These are phyloP conservation scores for Gaeumannomyces sp. DNA, from an alignment of 2,329 filamentous ascomycete genomes.

Conservation along the genomic window DNA sequence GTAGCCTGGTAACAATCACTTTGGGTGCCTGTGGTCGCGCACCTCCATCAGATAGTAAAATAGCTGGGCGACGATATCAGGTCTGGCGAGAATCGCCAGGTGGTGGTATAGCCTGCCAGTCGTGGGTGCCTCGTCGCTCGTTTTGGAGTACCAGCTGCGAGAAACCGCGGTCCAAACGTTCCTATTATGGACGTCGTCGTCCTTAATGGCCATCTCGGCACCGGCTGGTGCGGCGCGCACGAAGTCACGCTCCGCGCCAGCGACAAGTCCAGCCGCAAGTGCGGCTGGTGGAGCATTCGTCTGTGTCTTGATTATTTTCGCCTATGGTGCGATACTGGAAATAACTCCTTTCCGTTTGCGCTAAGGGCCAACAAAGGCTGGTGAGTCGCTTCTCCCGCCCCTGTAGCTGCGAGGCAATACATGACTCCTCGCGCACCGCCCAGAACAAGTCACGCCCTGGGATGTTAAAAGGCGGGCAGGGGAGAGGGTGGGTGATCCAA, in stretches of 20 bases:
- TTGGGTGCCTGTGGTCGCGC: too few relatives aligned
- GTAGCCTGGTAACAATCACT: too few relatives aligned
- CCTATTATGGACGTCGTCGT: conserved; percentile 66
- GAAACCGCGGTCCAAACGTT: conserved; percentile 79
- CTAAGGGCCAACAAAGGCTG: too few relatives aligned
- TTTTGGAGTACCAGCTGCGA: conserved; percentile 76
- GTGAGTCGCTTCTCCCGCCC: too few relatives aligned
- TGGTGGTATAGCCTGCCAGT: conserved; percentile 84
- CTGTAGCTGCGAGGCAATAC: too few relatives aligned
- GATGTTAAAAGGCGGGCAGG: too few relatives aligned
- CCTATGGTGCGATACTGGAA: too few relatives aligned
- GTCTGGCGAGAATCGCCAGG: conserved; percentile 69
- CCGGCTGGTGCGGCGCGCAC: conserved; percentile 55
- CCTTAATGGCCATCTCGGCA: conserved; percentile 79
- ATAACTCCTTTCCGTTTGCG: too few relatives aligned
- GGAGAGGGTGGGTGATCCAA: too few relatives aligned
- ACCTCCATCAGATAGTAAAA: conserved; percentile 69
- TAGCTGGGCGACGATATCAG: conserved; percentile 63
- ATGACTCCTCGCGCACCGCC: too few relatives aligned
- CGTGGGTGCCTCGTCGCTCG: conserved; percentile 67
- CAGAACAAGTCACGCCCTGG: too few relatives aligned
- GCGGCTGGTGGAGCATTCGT: conserved; percentile 72
- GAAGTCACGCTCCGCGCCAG: conserved; percentile 54
- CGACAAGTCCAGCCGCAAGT: conserved; percentile 65
- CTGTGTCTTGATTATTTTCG: too few relatives aligned